Base-by-base conservation (phyloP, 2,329 filamentous ascomycete species). In the Stachybotrys chlorohalonatus region DNA sequence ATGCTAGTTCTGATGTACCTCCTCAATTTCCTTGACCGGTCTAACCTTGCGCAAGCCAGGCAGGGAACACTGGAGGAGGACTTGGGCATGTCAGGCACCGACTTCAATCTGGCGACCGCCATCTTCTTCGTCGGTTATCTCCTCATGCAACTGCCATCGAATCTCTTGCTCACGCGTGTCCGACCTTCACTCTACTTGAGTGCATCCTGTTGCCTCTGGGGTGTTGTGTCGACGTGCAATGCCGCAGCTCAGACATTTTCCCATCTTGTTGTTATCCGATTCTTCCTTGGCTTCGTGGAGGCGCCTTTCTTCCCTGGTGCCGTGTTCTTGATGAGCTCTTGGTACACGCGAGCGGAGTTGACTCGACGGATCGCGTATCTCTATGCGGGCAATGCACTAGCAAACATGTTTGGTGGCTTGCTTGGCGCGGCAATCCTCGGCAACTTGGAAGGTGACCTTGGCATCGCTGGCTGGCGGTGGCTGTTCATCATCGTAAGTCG, bases 261-360 rank as follows among this genome's bases (percentile, higher is more conserved):
- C 6, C 57, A 58, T 5, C 53, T 62, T 5, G 52, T 62, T 2
- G 78, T 72, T 56, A 71, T 70, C 6, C 73, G 77, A 5, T 56
- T 59, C 6, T 51, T 64, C 48, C 68, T 83, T 0, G 80, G 80
- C 46, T 73, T 78, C 47, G 71, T 79, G 6, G 80, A 83, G 60
- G 81, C 81, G 0, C 75, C 79, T 4, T 81, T 80, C 64, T 81
- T 82, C 61, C 74, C 74, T 0, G 75, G 73, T 0, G 69, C 68
- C 0, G 62, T 75, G 1, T 74, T 69, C 54, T 71, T 66, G 31
- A 59, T 75, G 0, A 71, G 68, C 0, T 58, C 67, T 1, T 76
- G 71, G 62, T 76, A 76, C 53, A 75, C 68, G 6, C 64, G 70
- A 9, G 66, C 67, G 55, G 55, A 74, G 57, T 64, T 70, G 2